phyloP scores from a whole-genome alignment of 192 early-diverging fungal species.

The Linnemannia exigua region DNA sequence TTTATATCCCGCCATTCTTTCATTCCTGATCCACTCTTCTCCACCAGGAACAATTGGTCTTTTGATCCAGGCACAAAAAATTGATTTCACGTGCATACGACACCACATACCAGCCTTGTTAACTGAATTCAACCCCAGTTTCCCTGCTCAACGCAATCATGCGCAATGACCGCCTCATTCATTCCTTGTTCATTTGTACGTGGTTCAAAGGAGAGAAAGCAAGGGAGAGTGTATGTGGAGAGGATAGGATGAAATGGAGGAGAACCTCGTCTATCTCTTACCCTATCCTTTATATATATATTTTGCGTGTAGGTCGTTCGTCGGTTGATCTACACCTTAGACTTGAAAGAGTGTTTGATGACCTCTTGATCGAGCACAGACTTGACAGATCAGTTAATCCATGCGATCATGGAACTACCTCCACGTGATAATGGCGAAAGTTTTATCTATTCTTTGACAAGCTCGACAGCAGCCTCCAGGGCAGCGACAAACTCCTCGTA shows the following conservation, averaged over 20 bases:
- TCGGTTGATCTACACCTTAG: not conserved
- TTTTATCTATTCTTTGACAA: conserved; percentile 29
- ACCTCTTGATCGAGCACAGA: not conserved
- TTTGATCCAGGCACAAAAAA: conserved; percentile 3
- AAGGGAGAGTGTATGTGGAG: not conserved
- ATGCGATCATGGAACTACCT: not conserved
- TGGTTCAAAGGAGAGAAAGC: not conserved
- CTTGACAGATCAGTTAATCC: not conserved
- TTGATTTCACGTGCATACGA: conserved; percentile 2
- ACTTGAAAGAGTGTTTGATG: not conserved
- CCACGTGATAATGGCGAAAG: not conserved
- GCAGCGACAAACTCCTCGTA: conserved; percentile 6
- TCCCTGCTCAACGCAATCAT: not conserved
- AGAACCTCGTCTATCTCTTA: not conserved
- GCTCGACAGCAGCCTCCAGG: conserved; percentile 12
- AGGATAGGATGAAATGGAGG: not conserved
- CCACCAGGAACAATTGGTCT: not conserved
- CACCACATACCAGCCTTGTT: not conserved
- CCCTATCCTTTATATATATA: not conserved
- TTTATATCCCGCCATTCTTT: not conserved
- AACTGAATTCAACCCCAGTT: not conserved
- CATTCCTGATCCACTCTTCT: not conserved
- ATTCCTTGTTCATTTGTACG: not conserved
- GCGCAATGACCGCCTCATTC: conserved; percentile 12
- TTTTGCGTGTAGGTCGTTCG: not conserved